phyloP scores from a whole-genome alignment of 352 stramenopile species.

The Thalassiosira mediterranea region DNA sequence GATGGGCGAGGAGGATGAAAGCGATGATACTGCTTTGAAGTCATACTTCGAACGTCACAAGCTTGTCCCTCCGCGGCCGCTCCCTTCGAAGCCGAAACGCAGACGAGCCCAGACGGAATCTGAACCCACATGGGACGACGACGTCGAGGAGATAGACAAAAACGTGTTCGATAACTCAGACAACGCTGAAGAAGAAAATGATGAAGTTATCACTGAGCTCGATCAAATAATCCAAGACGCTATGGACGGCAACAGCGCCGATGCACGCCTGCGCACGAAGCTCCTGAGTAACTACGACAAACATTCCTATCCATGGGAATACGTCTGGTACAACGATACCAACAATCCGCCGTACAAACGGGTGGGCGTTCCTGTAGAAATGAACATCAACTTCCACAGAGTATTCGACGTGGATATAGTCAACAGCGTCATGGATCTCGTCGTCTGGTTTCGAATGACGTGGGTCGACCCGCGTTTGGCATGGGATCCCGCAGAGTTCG shows the following conservation, averaged over 20 bases:
- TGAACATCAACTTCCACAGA: slow-evolving; percentile 57
- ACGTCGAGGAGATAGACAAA: too few relatives aligned
- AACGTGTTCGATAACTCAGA: too few relatives aligned
- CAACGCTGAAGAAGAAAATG: not conserved
- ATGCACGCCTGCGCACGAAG: slow-evolving; percentile 2
- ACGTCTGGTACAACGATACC: slow-evolving; percentile 25
- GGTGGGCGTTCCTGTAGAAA: slow-evolving; percentile 35
- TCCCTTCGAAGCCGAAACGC: too few relatives aligned
- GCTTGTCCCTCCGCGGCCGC: too few relatives aligned
- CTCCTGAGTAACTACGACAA: slow-evolving; percentile 28
- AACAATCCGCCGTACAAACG: not conserved
- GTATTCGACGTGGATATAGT: slow-evolving; percentile 39
- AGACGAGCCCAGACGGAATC: too few relatives aligned
- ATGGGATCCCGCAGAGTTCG: slow-evolving; percentile 48
- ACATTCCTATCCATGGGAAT: slow-evolving; percentile 40
- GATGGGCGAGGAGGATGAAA: too few relatives aligned
- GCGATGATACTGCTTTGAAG: too few relatives aligned
- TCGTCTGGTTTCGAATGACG: slow-evolving; percentile 49
- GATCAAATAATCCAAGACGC: slow-evolving; percentile 15
- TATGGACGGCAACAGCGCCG: slow-evolving; percentile 1
- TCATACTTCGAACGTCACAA: too few relatives aligned
- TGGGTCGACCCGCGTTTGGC: slow-evolving; percentile 52
- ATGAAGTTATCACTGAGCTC: not conserved
- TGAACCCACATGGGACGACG: too few relatives aligned
- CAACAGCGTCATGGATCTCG: slow-evolving; percentile 41